Evolutionary conservation across 768 basidiomycete species (phyloP).

Genomic region (Lyophyllum shimeji): DNA sequence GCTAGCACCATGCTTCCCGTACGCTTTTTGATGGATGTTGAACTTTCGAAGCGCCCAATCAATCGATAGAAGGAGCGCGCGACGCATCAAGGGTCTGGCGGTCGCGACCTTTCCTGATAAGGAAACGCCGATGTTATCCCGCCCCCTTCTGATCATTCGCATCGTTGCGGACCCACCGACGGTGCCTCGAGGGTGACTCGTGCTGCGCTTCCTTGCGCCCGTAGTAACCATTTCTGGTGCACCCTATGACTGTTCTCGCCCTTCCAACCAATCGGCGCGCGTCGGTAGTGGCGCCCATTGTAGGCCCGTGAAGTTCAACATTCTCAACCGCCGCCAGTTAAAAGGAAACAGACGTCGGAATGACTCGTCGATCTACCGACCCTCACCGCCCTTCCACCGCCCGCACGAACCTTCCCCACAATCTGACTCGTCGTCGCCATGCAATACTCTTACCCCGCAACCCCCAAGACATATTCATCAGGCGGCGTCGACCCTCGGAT

Average conservation of each 20-base stretch:
- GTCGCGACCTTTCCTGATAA: neutral
- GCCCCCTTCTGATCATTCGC: neutral
- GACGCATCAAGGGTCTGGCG: neutral
- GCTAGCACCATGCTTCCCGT: neutral
- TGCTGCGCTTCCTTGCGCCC: neutral
- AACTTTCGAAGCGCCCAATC: neutral
- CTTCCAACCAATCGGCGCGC: neutral
- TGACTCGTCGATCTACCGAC: neutral
- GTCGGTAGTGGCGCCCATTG: neutral
- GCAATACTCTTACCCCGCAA: neutral
- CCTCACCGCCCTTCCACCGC: neutral
- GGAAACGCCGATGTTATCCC: neutral
- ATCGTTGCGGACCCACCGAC: neutral
- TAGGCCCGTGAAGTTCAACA: neutral
- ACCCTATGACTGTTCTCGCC: neutral
- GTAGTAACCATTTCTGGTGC: neutral
- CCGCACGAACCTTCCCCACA: neutral
- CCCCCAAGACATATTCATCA: neutral
- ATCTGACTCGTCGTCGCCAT: neutral
- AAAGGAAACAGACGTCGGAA: neutral
- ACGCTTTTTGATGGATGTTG: slow-evolving; percentile 1
- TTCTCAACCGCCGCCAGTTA: neutral
- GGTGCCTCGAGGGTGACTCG: neutral
- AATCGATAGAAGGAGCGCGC: neutral
- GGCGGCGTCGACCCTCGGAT: neutral